Percentiles rank a stretch among this genome's conserved stretches.
These are phyloP conservation scores for Talaromyces amestolkiae DNA, from an alignment of 2,329 filamentous ascomycete species.

Conservation along the genomic window DNA sequence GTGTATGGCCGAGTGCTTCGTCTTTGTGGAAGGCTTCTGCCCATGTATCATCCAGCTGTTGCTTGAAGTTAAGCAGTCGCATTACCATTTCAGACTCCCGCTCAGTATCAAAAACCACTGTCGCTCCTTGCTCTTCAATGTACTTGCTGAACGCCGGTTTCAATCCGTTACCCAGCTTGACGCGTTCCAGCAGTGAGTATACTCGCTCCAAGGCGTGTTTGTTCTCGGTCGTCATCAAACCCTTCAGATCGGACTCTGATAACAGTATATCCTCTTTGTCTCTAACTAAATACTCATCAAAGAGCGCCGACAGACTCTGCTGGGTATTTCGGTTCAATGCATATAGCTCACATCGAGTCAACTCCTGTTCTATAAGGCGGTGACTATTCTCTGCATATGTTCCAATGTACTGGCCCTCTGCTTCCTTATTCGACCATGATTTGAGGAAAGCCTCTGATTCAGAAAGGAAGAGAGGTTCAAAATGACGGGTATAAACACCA, in stretches of 20 bases:
- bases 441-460: constrained; percentile 67
- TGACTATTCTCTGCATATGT: constrained; percentile 72
- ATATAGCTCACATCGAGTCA: constrained; percentile 72
- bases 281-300: constrained; percentile 70
- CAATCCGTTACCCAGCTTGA: constrained; percentile 67
- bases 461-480: constrained; percentile 73
- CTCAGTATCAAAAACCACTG: constrained; percentile 76
- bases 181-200: constrained; percentile 73
- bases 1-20: constrained; percentile 70
- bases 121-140: constrained; percentile 70
- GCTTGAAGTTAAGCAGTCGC: constrained; percentile 75
- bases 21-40: constrained; percentile 73
- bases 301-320: constrained; percentile 67
- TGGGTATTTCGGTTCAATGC: constrained; percentile 81
- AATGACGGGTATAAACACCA: constrained; percentile 72
- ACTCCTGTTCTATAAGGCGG: constrained; percentile 68
- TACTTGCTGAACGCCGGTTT: constrained; percentile 74
- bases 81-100: constrained; percentile 83
- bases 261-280: constrained; percentile 66
- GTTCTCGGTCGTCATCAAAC: constrained; percentile 69
- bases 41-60: constrained; percentile 72
- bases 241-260: constrained; percentile 64
- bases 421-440: constrained; percentile 67
- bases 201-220: constrained; percentile 69
- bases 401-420: constrained; percentile 61